Conservation (phyloP, 495 filamentous ascomycete species). For the Penicillium lividum region DNA sequence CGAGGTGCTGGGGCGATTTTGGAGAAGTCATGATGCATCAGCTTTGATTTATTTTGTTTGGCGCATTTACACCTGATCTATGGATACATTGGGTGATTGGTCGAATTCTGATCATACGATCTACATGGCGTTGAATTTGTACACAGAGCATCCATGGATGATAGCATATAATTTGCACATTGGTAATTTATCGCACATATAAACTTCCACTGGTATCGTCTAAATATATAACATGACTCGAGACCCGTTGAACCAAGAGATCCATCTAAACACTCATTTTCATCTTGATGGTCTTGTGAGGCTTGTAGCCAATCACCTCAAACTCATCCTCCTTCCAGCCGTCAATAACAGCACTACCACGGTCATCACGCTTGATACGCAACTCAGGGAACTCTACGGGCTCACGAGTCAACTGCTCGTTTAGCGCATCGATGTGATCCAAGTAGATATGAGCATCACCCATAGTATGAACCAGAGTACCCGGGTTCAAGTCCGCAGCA, state of each 20-base stretch:
- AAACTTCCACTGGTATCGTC: conserved; percentile 1
- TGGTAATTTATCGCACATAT: background rate
- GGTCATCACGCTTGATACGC: conserved; percentile 63
- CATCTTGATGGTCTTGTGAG: conserved; percentile 90
- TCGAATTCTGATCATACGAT: background rate
- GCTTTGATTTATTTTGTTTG: conserved; percentile 11
- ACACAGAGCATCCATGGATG: background rate
- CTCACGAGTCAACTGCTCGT: conserved; percentile 74
- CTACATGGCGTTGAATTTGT: background rate
- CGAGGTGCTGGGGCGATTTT: conserved; percentile 73
- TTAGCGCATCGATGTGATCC: conserved; percentile 87
- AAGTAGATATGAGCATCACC: conserved; percentile 94
- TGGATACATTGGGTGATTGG: too few relatives aligned
- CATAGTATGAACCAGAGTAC: conserved; percentile 88
- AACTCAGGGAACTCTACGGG: conserved; percentile 82
- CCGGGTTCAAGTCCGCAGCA: conserved; percentile 78
- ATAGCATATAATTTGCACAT: background rate
- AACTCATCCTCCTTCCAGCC: conserved; percentile 90
- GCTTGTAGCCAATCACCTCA: conserved; percentile 81
- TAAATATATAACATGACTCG: conserved; percentile 6
- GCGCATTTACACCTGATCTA: background rate
- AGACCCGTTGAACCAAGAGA: background rate
- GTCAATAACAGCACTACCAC: conserved; percentile 63
- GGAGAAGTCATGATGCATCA: conserved; percentile 31
- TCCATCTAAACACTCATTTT: conserved; percentile 83